Conservation (phyloP, 306 rosid genomes). For the Cucurbita pepo region DNA sequence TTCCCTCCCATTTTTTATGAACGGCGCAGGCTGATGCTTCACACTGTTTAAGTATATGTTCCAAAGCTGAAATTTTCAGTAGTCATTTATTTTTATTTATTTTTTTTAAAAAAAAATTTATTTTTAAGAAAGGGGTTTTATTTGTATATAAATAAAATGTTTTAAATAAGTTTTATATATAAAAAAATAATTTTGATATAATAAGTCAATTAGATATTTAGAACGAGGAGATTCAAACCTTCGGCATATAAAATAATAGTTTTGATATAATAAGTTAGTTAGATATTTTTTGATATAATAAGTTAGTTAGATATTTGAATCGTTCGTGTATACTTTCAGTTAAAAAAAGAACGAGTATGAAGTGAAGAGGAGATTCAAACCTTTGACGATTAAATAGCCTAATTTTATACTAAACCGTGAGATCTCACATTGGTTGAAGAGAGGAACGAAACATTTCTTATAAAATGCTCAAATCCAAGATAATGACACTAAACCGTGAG, state of each 20-base stretch:
- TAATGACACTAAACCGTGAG: neutral
- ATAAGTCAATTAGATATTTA: neutral
- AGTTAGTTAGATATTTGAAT: neutral
- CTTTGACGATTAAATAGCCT: neutral
- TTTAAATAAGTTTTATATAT: no score
- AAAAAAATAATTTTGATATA: neutral
- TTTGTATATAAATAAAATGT: no score
- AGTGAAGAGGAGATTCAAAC: neutral
- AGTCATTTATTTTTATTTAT: no score
- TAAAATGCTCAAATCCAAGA: neutral
- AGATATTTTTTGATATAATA: neutral
- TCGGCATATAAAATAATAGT: neutral
- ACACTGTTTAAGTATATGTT: neutral
- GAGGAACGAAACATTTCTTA: no score
- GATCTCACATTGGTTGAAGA: no score
- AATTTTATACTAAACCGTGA: neutral
- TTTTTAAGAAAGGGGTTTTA: no score
- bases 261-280: neutral
- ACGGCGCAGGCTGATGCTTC: neutral
- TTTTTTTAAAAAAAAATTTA: no score
- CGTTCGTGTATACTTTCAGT: no score
- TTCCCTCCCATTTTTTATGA: neutral
- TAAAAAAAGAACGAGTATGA: no score
- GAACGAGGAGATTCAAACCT: no score
- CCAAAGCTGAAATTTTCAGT: neutral